Evolutionary conservation across 2,329 filamentous ascomycete species (phyloP).

Genomic region (Verticillium nubilum): DNA sequence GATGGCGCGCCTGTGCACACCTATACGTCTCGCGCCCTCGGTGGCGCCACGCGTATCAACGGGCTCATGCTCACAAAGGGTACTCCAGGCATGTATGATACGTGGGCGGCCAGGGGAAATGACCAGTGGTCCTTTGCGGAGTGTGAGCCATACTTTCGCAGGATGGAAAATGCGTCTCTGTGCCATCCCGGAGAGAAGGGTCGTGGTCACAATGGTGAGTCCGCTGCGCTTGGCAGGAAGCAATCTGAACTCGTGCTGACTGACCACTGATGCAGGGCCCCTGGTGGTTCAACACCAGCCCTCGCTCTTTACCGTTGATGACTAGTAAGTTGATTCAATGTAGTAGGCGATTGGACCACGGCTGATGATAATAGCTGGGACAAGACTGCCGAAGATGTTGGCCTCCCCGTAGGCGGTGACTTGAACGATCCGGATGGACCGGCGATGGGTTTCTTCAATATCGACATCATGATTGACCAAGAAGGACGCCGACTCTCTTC

Average conservation of each 20-base stretch:
- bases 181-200: constrained; percentile 7
- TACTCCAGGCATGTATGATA: constrained; percentile 19
- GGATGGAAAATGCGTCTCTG: constrained; percentile 17
- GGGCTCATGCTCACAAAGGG: constrained; percentile 24
- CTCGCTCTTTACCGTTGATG: constrained; percentile 5
- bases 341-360: not conserved
- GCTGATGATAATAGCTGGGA: constrained; percentile 12
- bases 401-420: constrained; percentile 17
- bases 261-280: constrained; percentile 6
- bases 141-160: constrained; percentile 25
- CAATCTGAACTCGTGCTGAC: not conserved
- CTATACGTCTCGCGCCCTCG: constrained; percentile 22
- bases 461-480: constrained; percentile 21
- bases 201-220: constrained; percentile 19
- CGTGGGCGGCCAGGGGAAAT: constrained; percentile 23
- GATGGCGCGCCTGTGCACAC: constrained; percentile 12
- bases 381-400: constrained; percentile 17
- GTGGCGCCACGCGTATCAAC: constrained; percentile 25
- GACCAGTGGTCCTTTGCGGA: constrained; percentile 25
- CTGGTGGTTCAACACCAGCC: constrained; percentile 12
- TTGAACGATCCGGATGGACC: constrained; percentile 20
- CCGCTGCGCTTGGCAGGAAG: not conserved
- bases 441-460: constrained; percentile 19
- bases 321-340: constrained; percentile 9
- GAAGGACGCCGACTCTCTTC: constrained; percentile 18